phyloP scores from a whole-genome alignment of 768 basidiomycete species.

The Collybia sp. region DNA sequence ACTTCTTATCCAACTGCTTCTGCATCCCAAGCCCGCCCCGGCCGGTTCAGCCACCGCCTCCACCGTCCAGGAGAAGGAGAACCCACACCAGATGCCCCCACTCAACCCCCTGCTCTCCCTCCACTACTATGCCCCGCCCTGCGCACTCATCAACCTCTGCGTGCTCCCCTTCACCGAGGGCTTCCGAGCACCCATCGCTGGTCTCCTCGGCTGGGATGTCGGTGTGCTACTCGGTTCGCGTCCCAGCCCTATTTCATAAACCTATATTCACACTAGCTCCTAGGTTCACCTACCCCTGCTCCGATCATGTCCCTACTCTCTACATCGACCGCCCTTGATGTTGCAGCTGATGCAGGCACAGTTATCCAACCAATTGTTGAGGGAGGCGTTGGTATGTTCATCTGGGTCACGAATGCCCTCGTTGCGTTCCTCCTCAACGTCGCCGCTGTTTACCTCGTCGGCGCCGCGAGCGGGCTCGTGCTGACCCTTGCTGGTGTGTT shows the following conservation, averaged over 20 bases:
- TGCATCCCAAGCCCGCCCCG: slow-evolving; percentile 76
- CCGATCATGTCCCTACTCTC: too few species aligned
- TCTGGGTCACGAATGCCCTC: slow-evolving; percentile 79
- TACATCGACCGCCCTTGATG: not conserved
- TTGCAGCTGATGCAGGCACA: not conserved
- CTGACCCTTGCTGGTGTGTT: slow-evolving; percentile 93
- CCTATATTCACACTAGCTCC: too few species aligned
- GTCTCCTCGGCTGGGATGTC: too few species aligned
- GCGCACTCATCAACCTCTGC: slow-evolving; percentile 82
- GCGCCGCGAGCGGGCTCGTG: slow-evolving; percentile 82
- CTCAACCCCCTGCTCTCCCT: slow-evolving; percentile 97
- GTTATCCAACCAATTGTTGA: slow-evolving; percentile 74
- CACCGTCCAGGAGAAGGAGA: too few species aligned
- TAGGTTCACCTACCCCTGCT: not conserved
- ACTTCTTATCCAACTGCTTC: slow-evolving; percentile 92
- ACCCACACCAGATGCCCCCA: too few species aligned
- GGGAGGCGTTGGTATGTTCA: slow-evolving; percentile 58
- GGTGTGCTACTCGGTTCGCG: too few species aligned
- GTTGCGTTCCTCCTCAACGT: slow-evolving; percentile 89
- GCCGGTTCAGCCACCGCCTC: too few species aligned
- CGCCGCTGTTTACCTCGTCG: slow-evolving; percentile 91
- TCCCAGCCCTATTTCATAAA: too few species aligned
- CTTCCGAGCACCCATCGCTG: too few species aligned
- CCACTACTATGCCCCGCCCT: slow-evolving; percentile 96
- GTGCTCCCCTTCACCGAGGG: slow-evolving; percentile 93